Conservation (phyloP, 2,329 filamentous ascomycete genomes). For the Didymella keratinophila region DNA sequence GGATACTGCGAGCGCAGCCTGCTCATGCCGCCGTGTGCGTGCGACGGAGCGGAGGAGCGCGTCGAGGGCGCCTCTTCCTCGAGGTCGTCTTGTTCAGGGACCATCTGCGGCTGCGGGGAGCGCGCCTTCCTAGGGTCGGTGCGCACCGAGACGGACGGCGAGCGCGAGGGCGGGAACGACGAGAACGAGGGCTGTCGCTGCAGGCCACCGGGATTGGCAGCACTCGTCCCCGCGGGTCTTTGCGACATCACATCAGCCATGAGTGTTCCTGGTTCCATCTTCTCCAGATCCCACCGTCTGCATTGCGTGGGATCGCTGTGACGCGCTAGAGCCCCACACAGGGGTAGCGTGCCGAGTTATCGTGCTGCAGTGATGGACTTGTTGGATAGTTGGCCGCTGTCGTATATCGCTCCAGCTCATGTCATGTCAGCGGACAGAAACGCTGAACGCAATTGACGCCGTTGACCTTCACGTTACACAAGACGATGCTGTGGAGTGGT, state of each 20-base stretch:
- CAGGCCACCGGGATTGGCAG: conserved; percentile 23
- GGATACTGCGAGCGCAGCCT: conserved; percentile 59
- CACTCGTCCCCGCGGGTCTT: conserved; percentile 26
- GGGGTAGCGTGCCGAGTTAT: conserved; percentile 24
- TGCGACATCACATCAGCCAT: conserved; percentile 46
- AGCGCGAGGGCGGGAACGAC: conserved; percentile 46
- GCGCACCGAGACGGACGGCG: conserved; percentile 49
- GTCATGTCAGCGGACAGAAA: not conserved
- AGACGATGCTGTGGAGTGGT: not conserved
- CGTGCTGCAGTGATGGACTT: too few species aligned
- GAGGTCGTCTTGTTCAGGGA: conserved; percentile 42
- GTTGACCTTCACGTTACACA: not conserved
- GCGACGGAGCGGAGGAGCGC: conserved; percentile 35
- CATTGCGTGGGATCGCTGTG: conserved; percentile 31
- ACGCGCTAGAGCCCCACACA: conserved; percentile 31
- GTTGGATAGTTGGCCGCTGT: too few species aligned
- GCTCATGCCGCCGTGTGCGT: conserved; percentile 10
- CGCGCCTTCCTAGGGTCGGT: conserved; percentile 44
- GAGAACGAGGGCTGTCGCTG: conserved; percentile 55
- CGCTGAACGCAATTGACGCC: not conserved
- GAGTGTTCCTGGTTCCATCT: conserved; percentile 30
- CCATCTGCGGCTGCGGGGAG: conserved; percentile 48
- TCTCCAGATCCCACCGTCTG: conserved; percentile 20
- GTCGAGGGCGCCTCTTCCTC: conserved; percentile 41
- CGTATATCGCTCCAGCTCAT: too few species aligned